Evolutionary conservation across 495 filamentous ascomycete species (phyloP), one percentile per base, ranked within the genome.

Genomic region (Aspergillus funiculosus): DNA sequence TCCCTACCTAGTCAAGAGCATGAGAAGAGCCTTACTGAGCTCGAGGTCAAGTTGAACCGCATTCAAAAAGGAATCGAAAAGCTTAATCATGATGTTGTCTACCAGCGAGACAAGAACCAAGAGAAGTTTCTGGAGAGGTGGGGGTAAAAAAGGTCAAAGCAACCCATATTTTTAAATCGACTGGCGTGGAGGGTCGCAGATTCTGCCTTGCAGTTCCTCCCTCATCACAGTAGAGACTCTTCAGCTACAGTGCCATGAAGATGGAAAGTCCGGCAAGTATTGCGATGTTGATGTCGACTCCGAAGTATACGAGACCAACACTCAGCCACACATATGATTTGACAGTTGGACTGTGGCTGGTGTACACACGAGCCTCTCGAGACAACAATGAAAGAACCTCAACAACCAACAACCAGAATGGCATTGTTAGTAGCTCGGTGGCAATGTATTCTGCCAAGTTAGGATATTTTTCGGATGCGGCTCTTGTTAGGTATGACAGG

Each of bases 41-140:
- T 72, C 26, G 66, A 70, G 43, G 34, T 27, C 6, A 54, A 60
- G 37, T 44, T 74, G 19, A 36, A 36, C 5, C 27, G 31, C 10
- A 52, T 74, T 18, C 63, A 67, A 40, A 62, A 59, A 37, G 64
- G 62, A 2, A 50, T 71, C 6, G 52, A 64, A 47, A 44, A 51
- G 17, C 43, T 74, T 14, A 51, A 73, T 24, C 20, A 66, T 38
- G 60, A 63, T 38, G 51, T 64, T 40, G 49, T 73, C 21, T 57
- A 64, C 34, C 63, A 63, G 29, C 62, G 61, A 6, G 62, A 70
- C 41, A 54, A 52, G 28, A 35, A 31, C 11, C 62, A 55, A 25
- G 66, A 61, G 6, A 58, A 38, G 18, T 63, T 72, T 21, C 20
- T 72, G 6, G 56, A 60, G 29, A 53, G 44, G 37, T 72, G 68